These are phyloP conservation scores for Zygosaccharomyces rouxii DNA, from an alignment of 805 yeast species.

Conservation along the genomic window DNA sequence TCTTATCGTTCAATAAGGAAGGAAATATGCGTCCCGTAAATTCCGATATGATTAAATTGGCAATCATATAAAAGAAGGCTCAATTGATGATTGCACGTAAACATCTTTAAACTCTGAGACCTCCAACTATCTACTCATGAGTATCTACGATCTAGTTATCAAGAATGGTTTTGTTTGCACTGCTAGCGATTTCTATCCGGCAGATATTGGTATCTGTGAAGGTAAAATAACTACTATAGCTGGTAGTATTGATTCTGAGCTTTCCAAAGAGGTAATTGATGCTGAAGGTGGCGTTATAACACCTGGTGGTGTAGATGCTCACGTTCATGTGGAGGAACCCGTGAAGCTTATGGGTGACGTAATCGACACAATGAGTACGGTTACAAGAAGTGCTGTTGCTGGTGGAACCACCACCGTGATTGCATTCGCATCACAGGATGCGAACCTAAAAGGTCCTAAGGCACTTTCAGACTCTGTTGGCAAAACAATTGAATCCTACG, in stretches of 20 bases:
- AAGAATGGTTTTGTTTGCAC: slow-evolving; percentile 14
- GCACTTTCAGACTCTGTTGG: slow-evolving; percentile 33
- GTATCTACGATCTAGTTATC: slow-evolving; percentile 16
- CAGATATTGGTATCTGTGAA: slow-evolving; percentile 40
- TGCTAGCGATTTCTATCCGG: slow-evolving; percentile 22
- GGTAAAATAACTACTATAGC: slow-evolving; percentile 40
- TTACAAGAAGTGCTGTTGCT: slow-evolving; percentile 43
- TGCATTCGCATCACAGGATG: slow-evolving; percentile 45
- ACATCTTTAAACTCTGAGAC: not conserved
- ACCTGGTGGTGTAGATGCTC: slow-evolving; percentile 51
- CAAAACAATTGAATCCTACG: slow-evolving; percentile 25
- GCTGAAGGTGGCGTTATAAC: slow-evolving; percentile 46
- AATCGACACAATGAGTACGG: slow-evolving; percentile 44
- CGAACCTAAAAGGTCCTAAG: slow-evolving; percentile 31
- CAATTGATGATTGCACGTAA: not conserved
- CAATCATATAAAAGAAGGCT: not conserved
- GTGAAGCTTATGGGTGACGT: slow-evolving; percentile 33
- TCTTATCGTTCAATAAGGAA: slow-evolving; percentile 2
- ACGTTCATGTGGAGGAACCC: slow-evolving; percentile 45
- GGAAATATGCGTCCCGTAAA: slow-evolving; percentile 2
- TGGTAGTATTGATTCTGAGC: slow-evolving; percentile 19
- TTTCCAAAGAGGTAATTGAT: slow-evolving; percentile 36
- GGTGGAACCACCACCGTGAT: slow-evolving; percentile 50
- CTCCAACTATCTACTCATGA: slow-evolving; percentile 3
- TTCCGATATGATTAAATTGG: not conserved